phyloP scores from a whole-genome alignment of 805 yeast genomes.

The Metschnikowia arizonensis region DNA sequence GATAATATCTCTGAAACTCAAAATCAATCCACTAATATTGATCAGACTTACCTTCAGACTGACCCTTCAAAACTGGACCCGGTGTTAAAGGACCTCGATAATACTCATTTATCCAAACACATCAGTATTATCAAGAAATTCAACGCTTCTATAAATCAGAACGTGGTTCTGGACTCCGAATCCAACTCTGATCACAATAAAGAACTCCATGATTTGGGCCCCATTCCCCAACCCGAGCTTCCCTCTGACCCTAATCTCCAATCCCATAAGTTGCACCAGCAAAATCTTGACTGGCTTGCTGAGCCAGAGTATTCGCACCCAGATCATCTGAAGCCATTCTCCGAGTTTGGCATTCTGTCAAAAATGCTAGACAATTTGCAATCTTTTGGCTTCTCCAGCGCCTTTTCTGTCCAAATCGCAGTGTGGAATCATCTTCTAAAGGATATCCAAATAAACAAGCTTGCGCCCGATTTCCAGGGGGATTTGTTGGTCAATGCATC shows the following conservation, averaged over 20 bases:
- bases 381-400: conserved; percentile 44
- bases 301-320: conserved; percentile 57
- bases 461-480: conserved; percentile 55
- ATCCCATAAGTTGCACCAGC: conserved; percentile 24
- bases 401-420: conserved; percentile 74
- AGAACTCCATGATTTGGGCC: conserved; percentile 44
- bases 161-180: conserved; percentile 23
- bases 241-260: conserved; percentile 48
- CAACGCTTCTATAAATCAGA: conserved; percentile 22
- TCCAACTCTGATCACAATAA: conserved; percentile 14
- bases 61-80: neutral
- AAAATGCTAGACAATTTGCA: conserved; percentile 45
- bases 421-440: conserved; percentile 53
- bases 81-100: neutral
- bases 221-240: conserved; percentile 80
- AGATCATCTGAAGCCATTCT: conserved; percentile 43
- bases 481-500: conserved; percentile 88
- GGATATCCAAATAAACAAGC: conserved; percentile 37
- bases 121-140: conserved; percentile 52
- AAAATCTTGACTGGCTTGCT: conserved; percentile 61
- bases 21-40: conserved; percentile 7
- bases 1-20: conserved; percentile 13
- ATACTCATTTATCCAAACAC: conserved; percentile 36
- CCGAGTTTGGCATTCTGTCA: conserved; percentile 43
- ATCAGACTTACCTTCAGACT: neutral